Conservation (phyloP, 2,329 filamentous ascomycete genomes). For the Claviceps capensis region DNA sequence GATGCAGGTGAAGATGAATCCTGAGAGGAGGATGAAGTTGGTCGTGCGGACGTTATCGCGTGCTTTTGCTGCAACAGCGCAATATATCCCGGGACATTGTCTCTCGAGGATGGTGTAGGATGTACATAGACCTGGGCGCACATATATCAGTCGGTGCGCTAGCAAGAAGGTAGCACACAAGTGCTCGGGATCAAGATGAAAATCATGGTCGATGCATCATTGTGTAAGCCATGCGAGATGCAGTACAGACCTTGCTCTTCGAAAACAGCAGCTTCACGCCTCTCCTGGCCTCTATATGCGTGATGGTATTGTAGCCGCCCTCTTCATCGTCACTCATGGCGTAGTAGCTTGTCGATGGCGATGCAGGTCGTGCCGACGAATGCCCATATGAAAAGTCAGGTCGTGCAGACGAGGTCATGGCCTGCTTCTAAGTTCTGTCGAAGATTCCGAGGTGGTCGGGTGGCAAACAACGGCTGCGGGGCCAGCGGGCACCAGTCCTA, state of each 20-base stretch:
- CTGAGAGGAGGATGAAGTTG: constrained; percentile 17
- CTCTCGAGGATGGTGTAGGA: constrained; percentile 80
- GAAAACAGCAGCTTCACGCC: constrained; percentile 91
- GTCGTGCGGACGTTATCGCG: constrained; percentile 23
- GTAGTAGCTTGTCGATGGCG: constrained; percentile 14
- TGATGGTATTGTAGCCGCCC: constrained; percentile 87
- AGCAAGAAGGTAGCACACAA: not conserved
- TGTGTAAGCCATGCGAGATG: not conserved
- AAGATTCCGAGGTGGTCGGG: not conserved
- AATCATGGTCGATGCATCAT: not conserved
- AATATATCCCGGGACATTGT: constrained; percentile 91
- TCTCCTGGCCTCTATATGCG: constrained; percentile 58
- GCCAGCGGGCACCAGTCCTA: not conserved
- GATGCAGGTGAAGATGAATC: constrained; percentile 34
- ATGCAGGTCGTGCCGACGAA: constrained; percentile 5
- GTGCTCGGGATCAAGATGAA: not conserved
- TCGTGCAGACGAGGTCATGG: constrained; percentile 3
- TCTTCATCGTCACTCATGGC: constrained; percentile 95
- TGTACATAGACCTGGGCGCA: constrained; percentile 74
- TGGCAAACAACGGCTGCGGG: not conserved
- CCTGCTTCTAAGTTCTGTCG: not conserved
- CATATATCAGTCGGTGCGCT: not conserved
- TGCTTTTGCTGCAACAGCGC: constrained; percentile 84
- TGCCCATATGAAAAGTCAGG: not conserved
- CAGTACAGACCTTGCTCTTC: constrained; percentile 70